Evolutionary conservation across 257 asterid species (phyloP), one percentile per base, ranked within the genome.

Genomic region (Penstemon davidsonii): DNA sequence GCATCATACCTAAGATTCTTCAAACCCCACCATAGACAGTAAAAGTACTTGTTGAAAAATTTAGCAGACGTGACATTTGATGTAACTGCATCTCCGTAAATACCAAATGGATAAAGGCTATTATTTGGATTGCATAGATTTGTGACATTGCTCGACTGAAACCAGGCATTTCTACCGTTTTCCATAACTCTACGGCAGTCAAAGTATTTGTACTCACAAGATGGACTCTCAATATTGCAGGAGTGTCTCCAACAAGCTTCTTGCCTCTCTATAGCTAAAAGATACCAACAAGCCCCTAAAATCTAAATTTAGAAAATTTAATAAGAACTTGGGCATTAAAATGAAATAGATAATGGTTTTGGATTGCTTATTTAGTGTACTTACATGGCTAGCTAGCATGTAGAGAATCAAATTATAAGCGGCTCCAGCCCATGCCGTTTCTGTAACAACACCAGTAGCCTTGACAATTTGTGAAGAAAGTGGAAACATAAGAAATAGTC

Each of bases 361-460:
- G 33, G 33, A 25, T 25, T 25, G 33, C 33, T 25, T 25, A 25
- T 25, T 25, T 25, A 25, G 33, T 38, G 49, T 33, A 80, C 95
- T 85, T 81, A 93, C 97, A 77, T 94, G 99, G 95, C 99, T 88
- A 57, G 99, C 99, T 63, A 94, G 71, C 95, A 94, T 94, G 88
- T 85, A 94, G 55, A 94, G 93, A 87, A 94, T 83, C 86, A 94
- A 84, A 66, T 94, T 91, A 57, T 94, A 94, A 69, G 99, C 99
- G 63, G 99, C 99, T 42, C 97, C 99, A 3, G 99, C 97, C 99
- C 99, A 93, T 2, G 97, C 97, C 0, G 97, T 90, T 76, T 90
- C 90, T 15, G 99, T 93, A 68, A 88, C 97, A 70, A 93, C 96
- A 52, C 99, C 99, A 1, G 97, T 87, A 65, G 97, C 85, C 82